Percentiles rank a stretch among this genome's conserved stretches.
phyloP scores from a whole-genome alignment of 73 alveolate genomes.

The Paramecium primaurelia region DNA sequence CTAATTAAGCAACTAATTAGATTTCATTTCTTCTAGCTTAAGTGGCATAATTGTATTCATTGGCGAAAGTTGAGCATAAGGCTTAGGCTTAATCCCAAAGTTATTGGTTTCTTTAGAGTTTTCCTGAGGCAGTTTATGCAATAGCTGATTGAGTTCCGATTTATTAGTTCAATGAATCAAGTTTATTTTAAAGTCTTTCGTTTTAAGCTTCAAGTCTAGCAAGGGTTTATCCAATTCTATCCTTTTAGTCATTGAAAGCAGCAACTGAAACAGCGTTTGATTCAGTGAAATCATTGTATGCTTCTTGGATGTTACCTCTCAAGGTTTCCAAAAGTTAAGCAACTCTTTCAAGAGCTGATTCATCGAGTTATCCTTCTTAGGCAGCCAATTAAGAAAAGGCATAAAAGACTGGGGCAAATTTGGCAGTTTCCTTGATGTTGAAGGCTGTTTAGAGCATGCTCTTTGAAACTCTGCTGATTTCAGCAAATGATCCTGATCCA shows the following conservation, averaged over 20 bases:
- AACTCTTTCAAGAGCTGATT: conserved; percentile 45
- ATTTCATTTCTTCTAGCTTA: conserved; percentile 39
- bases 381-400: conserved; percentile 38
- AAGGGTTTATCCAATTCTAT: background rate
- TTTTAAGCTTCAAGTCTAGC: conserved; percentile 3
- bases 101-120: conserved; percentile 44
- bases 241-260: conserved; percentile 52
- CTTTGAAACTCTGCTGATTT: conserved; percentile 34
- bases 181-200: conserved; percentile 36
- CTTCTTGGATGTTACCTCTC: conserved; percentile 25
- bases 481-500: conserved; percentile 50
- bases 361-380: conserved; percentile 41
- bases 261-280: conserved; percentile 44
- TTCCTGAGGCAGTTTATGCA: conserved; percentile 46
- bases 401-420: conserved; percentile 28
- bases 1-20: conserved; percentile 34
- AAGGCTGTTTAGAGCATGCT: conserved; percentile 31
- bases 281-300: conserved; percentile 7
- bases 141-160: conserved; percentile 53
- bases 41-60: conserved; percentile 51
- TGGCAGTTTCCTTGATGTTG: conserved; percentile 27
- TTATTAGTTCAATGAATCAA: conserved; percentile 1
- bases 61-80: conserved; percentile 32
- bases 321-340: conserved; percentile 39
- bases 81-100: conserved; percentile 54